These are phyloP conservation scores for Solanum peruvianum DNA, from an alignment of 257 asterid species.

Conservation along the genomic window DNA sequence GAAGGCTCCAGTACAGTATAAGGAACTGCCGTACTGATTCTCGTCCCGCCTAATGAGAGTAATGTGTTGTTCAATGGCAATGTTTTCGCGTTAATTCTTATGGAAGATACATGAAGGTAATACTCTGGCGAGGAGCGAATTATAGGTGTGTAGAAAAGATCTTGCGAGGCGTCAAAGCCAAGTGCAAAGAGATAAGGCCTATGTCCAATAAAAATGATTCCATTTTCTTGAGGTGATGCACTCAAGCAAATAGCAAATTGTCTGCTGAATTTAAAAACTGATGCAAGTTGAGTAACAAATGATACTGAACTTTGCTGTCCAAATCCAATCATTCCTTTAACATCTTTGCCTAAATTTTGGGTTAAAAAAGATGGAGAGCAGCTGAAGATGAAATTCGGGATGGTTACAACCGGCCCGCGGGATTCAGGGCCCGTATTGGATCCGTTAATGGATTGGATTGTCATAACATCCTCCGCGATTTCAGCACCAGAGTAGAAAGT, in stretches of 20 bases:
- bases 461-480: neutral
- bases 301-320: neutral
- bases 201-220: neutral
- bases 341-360: neutral
- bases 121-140: neutral
- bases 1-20: neutral
- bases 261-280: neutral
- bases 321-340: slow-evolving; percentile 6
- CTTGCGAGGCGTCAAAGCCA: neutral
- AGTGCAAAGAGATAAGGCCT: neutral
- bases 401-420: neutral
- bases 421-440: neutral
- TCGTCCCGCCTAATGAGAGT: neutral
- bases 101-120: neutral
- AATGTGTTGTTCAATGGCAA: neutral
- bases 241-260: neutral
- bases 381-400: neutral
- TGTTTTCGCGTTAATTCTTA: neutral
- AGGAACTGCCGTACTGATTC: neutral
- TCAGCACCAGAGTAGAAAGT: neutral
- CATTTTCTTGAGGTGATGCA: neutral
- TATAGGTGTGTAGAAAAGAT: neutral
- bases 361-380: neutral
- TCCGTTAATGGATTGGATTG: neutral
- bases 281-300: neutral